Evolutionary conservation across 805 yeast species (phyloP), one percentile per base, ranked within the genome.

Genomic region (Crinitomyces ghanaensis): DNA sequence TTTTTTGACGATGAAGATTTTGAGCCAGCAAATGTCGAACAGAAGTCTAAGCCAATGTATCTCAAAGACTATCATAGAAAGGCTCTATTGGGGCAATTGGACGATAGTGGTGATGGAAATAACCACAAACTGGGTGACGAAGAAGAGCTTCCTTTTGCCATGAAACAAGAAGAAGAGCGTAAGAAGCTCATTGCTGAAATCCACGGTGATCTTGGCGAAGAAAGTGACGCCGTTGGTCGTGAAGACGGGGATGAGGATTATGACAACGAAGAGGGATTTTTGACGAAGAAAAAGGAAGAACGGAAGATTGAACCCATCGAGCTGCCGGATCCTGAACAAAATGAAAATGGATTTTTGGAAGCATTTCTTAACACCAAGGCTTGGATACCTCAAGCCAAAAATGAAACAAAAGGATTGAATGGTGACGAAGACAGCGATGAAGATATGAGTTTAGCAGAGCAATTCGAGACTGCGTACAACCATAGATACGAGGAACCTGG

Each of bases 401-500:
- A 77, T 43, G 71, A 70, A 43, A 65, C 65, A 4, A 62, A 74
- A 21, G 47, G 80, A 65, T 45, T 54, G 21, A 57, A 65, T 11
- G 65, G 57, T 4, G 82, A 72, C 36, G 66, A 61, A 33, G 84
- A 76, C 38, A 93, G 84, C 46, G 88, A 78, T 30, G 91, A 81
- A 35, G 86, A 86, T 50, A 96, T 88, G 31, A 81, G 83, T 27
- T 91, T 93, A 2, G 95, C 80, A 4, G 98, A 91, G 47, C 64
- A 73, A 49, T 85, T 83, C 48, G 98, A 91, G 57, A 74, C 74
- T 42, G 95, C 94, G 0, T 88, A 86, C 60, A 91, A 91, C 51
- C 88, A 88, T 66, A 71, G 98, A 53, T 91, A 71, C 54, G 98
- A 91, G 58, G 96, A 86, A 49, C 85, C 94, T 11, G 73, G 75